Evolutionary conservation across 1,139 yeast genomes (phyloP).

Genomic region (Yamadazyma taylorii): DNA sequence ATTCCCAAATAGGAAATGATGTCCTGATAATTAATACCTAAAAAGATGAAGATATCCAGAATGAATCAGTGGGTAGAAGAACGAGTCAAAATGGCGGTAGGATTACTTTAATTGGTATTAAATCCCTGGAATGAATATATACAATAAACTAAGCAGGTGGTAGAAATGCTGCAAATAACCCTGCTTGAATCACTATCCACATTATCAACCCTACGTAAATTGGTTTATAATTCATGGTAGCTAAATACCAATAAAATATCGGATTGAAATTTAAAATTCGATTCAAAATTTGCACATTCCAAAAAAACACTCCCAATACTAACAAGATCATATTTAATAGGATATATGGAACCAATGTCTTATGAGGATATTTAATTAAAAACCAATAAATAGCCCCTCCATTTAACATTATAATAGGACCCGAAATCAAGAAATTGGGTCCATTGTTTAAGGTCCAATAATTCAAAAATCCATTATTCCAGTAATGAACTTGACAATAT

Average conservation of each 20-base stretch:
- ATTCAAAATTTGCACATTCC: slow-evolving; percentile 86
- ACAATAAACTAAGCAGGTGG: no score
- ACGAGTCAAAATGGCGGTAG: neutral
- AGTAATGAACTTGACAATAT: slow-evolving; percentile 78
- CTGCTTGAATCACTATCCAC: slow-evolving; percentile 61
- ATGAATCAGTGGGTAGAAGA: neutral
- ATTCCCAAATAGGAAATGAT: slow-evolving; percentile 9
- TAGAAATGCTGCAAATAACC: slow-evolving; percentile 62
- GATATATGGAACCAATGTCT: slow-evolving; percentile 30
- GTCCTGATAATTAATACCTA: slow-evolving; percentile 5
- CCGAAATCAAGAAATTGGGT: slow-evolving; percentile 80
- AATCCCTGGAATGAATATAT: neutral
- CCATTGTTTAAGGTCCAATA: slow-evolving; percentile 83
- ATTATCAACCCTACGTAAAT: slow-evolving; percentile 28
- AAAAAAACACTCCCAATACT: slow-evolving; percentile 54
- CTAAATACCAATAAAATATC: slow-evolving; percentile 69
- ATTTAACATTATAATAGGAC: slow-evolving; percentile 58
- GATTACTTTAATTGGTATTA: neutral
- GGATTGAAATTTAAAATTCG: slow-evolving; percentile 80
- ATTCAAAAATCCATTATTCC: slow-evolving; percentile 78
- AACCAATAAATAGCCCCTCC: slow-evolving; percentile 32
- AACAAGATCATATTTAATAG: slow-evolving; percentile 43
- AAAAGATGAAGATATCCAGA: neutral
- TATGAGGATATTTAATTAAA: slow-evolving; percentile 35
- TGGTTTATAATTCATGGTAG: slow-evolving; percentile 20